Conservation (phyloP, 176 grass and related monocot genomes). For the Carex myosuroides region DNA sequence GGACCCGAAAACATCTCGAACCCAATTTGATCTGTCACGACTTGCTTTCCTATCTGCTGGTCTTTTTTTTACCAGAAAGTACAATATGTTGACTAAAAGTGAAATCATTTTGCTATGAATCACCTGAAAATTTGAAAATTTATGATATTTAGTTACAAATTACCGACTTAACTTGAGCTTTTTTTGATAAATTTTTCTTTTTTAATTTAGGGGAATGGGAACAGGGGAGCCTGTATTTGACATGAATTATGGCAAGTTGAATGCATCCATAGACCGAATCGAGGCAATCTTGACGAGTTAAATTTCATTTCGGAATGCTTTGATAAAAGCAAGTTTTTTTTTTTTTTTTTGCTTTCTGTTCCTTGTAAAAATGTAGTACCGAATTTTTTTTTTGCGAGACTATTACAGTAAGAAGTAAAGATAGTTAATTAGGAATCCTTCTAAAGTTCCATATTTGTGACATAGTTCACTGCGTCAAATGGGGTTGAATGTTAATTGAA, state of each 20-base stretch:
- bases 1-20: neutral
- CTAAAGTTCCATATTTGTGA: neutral
- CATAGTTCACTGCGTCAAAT: neutral
- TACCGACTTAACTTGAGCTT: neutral
- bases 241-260: slow-evolving; percentile 74
- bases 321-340: neutral
- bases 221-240: slow-evolving; percentile 74
- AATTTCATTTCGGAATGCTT: slow-evolving; percentile 11
- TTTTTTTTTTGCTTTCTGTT: neutral
- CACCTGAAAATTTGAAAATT: neutral
- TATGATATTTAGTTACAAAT: neutral
- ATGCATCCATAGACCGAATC: slow-evolving; percentile 88
- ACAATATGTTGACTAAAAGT: neutral
- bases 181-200: neutral
- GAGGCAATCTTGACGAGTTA: slow-evolving; percentile 60
- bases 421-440: neutral
- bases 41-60: neutral
- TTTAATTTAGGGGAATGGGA: slow-evolving; percentile 55
- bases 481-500: neutral
- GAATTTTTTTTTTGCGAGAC: neutral
- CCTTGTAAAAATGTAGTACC: neutral
- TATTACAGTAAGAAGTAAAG: neutral
- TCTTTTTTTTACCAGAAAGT: neutral
- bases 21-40: neutral
- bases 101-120: neutral